phyloP scores from a whole-genome alignment of 2,329 filamentous ascomycete genomes.

The Cyclaneusma minus region DNA sequence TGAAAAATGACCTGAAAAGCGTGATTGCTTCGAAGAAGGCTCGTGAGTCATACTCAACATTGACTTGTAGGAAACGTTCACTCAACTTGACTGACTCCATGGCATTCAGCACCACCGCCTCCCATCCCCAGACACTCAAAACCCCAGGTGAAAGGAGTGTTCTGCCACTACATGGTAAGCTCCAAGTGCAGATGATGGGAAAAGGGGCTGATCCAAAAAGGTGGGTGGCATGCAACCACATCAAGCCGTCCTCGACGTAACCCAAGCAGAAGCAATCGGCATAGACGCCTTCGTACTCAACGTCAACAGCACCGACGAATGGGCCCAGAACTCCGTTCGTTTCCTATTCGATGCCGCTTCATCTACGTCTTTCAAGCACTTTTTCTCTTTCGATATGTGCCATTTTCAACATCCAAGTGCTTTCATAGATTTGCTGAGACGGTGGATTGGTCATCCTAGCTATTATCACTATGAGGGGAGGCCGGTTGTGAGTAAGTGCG shows the following conservation, averaged over 20 bases:
- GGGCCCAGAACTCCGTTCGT: constrained; percentile 15
- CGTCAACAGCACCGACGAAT: constrained; percentile 12
- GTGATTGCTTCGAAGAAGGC: too few relatives aligned
- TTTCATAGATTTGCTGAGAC: constrained; percentile 14
- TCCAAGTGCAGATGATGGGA: not conserved
- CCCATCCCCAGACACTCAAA: too few relatives aligned
- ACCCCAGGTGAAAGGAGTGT: too few relatives aligned
- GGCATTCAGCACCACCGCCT: too few relatives aligned
- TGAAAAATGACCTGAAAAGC: too few relatives aligned
- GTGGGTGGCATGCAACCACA: constrained; percentile 9
- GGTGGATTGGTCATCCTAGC: constrained; percentile 10
- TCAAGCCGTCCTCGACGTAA: constrained; percentile 9
- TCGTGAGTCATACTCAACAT: too few relatives aligned
- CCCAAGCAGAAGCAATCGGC: constrained; percentile 15
- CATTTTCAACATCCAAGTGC: constrained; percentile 11
- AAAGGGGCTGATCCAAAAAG: too few relatives aligned
- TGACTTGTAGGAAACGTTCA: too few relatives aligned
- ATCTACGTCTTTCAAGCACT: constrained; percentile 17
- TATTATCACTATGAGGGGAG: constrained; percentile 17
- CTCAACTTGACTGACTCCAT: too few relatives aligned
- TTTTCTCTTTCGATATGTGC: constrained; percentile 22
- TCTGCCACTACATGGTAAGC: constrained; percentile 1
- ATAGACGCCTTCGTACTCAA: constrained; percentile 21
- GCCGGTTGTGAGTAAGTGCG: constrained; percentile 15
- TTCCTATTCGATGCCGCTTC: constrained; percentile 18